These are phyloP conservation scores for Pyrenochaeta sp. DNA, from an alignment of 2,329 filamentous ascomycete genomes.

Conservation along the genomic window DNA sequence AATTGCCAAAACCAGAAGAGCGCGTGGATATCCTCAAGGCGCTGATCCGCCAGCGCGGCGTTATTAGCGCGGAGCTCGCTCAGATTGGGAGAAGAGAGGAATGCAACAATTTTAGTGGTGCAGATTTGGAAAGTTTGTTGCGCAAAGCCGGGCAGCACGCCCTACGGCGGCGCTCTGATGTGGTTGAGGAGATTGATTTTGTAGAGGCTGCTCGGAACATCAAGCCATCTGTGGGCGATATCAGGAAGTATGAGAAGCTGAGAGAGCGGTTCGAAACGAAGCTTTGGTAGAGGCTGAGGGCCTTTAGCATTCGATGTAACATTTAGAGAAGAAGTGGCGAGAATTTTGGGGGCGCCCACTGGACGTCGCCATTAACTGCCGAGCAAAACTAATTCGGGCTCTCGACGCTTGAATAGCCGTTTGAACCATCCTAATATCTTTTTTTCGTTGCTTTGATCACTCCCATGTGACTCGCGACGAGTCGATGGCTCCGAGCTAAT, in stretches of 20 bases:
- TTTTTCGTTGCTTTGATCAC: not conserved
- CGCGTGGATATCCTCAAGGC: constrained; percentile 86
- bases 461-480: not conserved
- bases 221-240: constrained; percentile 64
- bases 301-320: not conserved
- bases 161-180: constrained; percentile 56
- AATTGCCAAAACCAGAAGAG: constrained; percentile 80
- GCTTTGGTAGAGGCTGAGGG: constrained; percentile 16
- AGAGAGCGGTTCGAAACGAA: constrained; percentile 56
- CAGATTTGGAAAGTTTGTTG: constrained; percentile 68
- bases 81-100: constrained; percentile 68
- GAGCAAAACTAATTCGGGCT: not conserved
- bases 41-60: constrained; percentile 58
- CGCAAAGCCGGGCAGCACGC: constrained; percentile 67
- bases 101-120: constrained; percentile 81
- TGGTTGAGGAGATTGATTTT: constrained; percentile 60
- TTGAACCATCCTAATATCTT: not conserved
- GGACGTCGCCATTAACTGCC: no score
- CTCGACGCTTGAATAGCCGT: not conserved
- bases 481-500: no score
- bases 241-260: constrained; percentile 65
- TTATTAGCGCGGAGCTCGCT: constrained; percentile 65
- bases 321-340: no score
- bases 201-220: constrained; percentile 52
- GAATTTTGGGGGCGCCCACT: no score